These are phyloP conservation scores for Stipa capillata DNA, from an alignment of 176 grass and related monocot genomes.

Conservation along the genomic window DNA sequence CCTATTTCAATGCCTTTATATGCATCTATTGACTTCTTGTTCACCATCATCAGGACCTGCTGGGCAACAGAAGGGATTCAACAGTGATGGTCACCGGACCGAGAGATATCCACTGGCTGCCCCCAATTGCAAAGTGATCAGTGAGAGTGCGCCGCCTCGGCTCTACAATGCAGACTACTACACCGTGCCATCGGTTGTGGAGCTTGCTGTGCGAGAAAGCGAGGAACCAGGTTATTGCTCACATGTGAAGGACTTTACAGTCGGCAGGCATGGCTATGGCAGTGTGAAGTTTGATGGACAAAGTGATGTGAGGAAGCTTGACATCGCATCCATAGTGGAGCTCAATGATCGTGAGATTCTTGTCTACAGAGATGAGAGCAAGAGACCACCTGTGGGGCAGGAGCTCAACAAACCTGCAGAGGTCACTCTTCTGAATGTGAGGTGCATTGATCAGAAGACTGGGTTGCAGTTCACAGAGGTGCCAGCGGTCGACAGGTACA, in stretches of 20 bases:
- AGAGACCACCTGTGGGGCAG: constrained; percentile 42
- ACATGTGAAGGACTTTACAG: constrained; percentile 41
- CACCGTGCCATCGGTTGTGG: constrained; percentile 42
- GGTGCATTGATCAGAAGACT: constrained; percentile 47
- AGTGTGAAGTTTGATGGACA: constrained; percentile 59
- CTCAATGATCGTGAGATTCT: constrained; percentile 60
- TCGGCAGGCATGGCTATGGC: constrained; percentile 49
- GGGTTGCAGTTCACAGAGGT: constrained; percentile 33
- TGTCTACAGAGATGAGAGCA: constrained; percentile 60
- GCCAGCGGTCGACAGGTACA: constrained; percentile 36
- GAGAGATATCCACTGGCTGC: neutral
- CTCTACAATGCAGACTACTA: constrained; percentile 60
- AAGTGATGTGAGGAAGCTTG: constrained; percentile 53
- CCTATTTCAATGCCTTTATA: neutral
- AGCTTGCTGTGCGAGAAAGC: constrained; percentile 54
- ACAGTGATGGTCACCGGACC: neutral
- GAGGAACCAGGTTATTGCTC: constrained; percentile 52
- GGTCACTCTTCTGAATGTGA: constrained; percentile 56
- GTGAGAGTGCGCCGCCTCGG: constrained; percentile 42
- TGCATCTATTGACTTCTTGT: neutral
- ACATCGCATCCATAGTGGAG: constrained; percentile 50
- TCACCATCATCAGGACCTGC: neutral
- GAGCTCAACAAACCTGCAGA: constrained; percentile 69
- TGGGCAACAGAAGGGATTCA: neutral
- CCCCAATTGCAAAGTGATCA: constrained; percentile 19